Conservation (phyloP, 768 basidiomycete genomes). For the Naematelia encephala region DNA sequence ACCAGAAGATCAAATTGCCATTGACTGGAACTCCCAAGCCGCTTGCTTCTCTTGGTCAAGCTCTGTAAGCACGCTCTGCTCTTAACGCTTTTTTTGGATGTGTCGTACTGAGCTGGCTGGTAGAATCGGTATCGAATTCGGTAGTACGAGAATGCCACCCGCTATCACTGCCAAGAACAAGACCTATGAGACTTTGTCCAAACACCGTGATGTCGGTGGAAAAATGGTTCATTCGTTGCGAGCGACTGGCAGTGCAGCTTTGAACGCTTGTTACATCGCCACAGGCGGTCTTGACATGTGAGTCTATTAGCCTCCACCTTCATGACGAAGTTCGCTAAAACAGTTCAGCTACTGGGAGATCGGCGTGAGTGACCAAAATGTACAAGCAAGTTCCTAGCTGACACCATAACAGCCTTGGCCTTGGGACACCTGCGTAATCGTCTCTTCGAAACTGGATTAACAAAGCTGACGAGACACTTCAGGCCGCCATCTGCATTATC, state of each 20-base stretch:
- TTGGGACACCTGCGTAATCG: slow-evolving; percentile 81
- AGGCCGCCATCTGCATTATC: slow-evolving; percentile 85
- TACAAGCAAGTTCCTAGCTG: slow-evolving; percentile 58
- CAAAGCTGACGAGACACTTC: slow-evolving; percentile 7
- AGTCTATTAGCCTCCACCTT: slow-evolving; percentile 40
- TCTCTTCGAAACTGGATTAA: slow-evolving; percentile 10
- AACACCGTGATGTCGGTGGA: slow-evolving; percentile 68
- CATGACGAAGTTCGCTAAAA: slow-evolving; percentile 1
- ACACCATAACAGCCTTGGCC: slow-evolving; percentile 58
- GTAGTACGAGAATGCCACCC: slow-evolving; percentile 24
- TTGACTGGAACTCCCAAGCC: slow-evolving; percentile 57
- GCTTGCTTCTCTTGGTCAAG: slow-evolving; percentile 65
- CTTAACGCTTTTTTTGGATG: not conserved
- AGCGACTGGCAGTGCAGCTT: slow-evolving; percentile 64
- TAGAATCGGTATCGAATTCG: slow-evolving; percentile 42
- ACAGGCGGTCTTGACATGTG: slow-evolving; percentile 80
- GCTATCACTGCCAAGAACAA: slow-evolving; percentile 55
- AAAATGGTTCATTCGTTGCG: slow-evolving; percentile 81
- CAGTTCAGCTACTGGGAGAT: slow-evolving; percentile 33
- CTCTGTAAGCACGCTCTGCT: slow-evolving; percentile 53
- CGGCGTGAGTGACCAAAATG: slow-evolving; percentile 39
- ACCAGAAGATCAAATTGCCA: slow-evolving; percentile 62
- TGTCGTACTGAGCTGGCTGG: slow-evolving; percentile 6
- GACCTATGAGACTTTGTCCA: slow-evolving; percentile 73
- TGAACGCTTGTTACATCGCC: slow-evolving; percentile 59